These are phyloP conservation scores for Dicorynia guianensis DNA, from an alignment of 306 rosid genomes.

Conservation along the genomic window DNA sequence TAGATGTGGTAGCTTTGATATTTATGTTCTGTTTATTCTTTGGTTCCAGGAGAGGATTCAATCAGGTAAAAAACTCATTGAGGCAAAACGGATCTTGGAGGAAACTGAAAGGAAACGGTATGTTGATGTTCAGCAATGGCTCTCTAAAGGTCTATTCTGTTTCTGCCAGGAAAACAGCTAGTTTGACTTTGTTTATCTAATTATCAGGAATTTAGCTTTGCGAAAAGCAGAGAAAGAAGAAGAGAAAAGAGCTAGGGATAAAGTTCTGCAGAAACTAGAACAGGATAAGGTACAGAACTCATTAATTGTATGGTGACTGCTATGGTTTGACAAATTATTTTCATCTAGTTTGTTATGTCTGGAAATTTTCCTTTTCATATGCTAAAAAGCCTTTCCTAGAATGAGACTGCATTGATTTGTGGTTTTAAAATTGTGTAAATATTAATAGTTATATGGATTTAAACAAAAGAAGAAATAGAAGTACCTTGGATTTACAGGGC, in stretches of 20 bases:
- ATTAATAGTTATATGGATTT: background rate
- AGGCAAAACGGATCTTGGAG: slow-evolving; percentile 63
- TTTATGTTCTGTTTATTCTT: slow-evolving; percentile 28
- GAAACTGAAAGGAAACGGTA: slow-evolving; percentile 79
- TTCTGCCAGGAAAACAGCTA: background rate
- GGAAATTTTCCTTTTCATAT: background rate
- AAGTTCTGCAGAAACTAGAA: slow-evolving; percentile 62
- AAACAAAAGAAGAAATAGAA: background rate
- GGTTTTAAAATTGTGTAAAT: too few relatives aligned
- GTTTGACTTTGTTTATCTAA: slow-evolving; percentile 7
- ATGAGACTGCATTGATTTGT: background rate
- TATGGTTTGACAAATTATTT: slow-evolving; percentile 16
- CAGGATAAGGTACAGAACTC: slow-evolving; percentile 78
- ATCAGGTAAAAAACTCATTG: slow-evolving; percentile 64
- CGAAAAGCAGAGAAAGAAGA: slow-evolving; percentile 75
- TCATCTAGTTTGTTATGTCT: slow-evolving; percentile 1
- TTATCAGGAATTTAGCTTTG: slow-evolving; percentile 55
- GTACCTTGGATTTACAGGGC: background rate
- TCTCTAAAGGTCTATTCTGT: slow-evolving; percentile 14
- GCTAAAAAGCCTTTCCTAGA: background rate
- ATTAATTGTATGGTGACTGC: background rate
- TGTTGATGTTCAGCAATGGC: slow-evolving; percentile 22
- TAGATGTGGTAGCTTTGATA: background rate
- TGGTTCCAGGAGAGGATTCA: slow-evolving; percentile 71
- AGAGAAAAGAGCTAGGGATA: slow-evolving; percentile 75